Conservation (phyloP, 1,139 yeast species). For the Hemisphaericaspora xylanilytica region DNA sequence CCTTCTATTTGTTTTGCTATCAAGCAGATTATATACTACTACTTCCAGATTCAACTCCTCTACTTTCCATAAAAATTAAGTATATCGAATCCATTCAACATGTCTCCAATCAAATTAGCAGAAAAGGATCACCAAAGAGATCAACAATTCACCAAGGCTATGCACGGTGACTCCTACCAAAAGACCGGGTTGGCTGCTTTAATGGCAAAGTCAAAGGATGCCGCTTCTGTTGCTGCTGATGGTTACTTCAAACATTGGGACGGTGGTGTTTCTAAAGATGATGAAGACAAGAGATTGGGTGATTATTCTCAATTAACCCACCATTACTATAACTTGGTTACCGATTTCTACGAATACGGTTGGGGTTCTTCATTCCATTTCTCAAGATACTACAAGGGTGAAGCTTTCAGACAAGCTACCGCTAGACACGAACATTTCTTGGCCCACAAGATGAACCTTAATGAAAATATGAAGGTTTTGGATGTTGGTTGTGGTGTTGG, state of each 20-base stretch:
- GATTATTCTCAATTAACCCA: slow-evolving; percentile 91
- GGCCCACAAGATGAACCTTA: slow-evolving; percentile 81
- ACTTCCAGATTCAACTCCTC: slow-evolving; percentile 12
- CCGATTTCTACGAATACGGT: slow-evolving; percentile 97
- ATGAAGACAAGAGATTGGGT: slow-evolving; percentile 69
- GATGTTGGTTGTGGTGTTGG: slow-evolving; percentile 99
- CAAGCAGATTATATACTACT: too few species aligned
- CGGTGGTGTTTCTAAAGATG: slow-evolving; percentile 74
- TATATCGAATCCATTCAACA: slow-evolving; percentile 1
- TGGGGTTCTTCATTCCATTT: slow-evolving; percentile 99
- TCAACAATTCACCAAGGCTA: slow-evolving; percentile 71
- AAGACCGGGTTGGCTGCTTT: slow-evolving; percentile 76
- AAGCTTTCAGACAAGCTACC: slow-evolving; percentile 89
- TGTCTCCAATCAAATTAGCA: slow-evolving; percentile 16
- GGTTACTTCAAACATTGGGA: slow-evolving; percentile 98
- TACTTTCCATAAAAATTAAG: not conserved
- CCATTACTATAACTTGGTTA: slow-evolving; percentile 94
- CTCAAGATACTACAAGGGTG: slow-evolving; percentile 90
- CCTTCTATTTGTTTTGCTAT: too few species aligned
- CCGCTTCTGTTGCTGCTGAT: slow-evolving; percentile 78
- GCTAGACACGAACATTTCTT: slow-evolving; percentile 97
- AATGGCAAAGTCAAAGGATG: slow-evolving; percentile 69
- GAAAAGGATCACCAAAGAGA: slow-evolving; percentile 47
- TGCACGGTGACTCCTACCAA: slow-evolving; percentile 76
- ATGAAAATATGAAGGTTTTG: slow-evolving; percentile 79